Base-by-base conservation (phyloP, 2,329 filamentous ascomycete genomes). In the Cladosporium sp. region DNA sequence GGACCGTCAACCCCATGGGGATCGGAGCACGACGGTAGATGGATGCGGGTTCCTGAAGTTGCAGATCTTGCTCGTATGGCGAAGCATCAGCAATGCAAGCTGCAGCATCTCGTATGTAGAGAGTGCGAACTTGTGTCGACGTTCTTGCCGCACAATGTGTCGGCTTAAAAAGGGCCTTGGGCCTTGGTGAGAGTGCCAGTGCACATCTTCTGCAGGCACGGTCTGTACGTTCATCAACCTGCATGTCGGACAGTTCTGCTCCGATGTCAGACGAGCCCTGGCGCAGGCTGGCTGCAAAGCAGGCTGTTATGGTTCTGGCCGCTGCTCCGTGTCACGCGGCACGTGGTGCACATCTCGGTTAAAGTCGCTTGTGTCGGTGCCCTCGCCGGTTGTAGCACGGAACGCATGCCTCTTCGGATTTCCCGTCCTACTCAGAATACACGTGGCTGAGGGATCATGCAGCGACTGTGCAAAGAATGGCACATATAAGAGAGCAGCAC, bases 241-340 rank as follows among this genome's bases (percentile, higher is more conserved):
- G 36, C 12, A 19, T 9, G 8, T n/a, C 45, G 45, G 45, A 48
- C 19, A 35, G 45, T 19, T 48, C 34, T 48, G 25, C 45, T 48
- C 45, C 45, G 45, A 48, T 28, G 15, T 48, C 19, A 42, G n/a
- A 19, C 19, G 13, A 22, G n/a, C 10, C 6, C 39, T 20, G 17
- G 39, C 10, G 39, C 22, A 42, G n/a, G 12, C 28, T 10, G 28
- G 25, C n/a, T 53, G 50, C 36, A 44, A 19, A 22, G 39, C 25
- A 32, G 28, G 25, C 25, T 25, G 45, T 17, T 17, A 42, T 39
- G 34, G 34, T 22, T 55, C 32, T 55, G 51, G 39, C 52, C 34
- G 42, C 20, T 32, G 34, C 20, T 37, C 40, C 52, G 52, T 55
- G 52, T 55, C 52, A 55, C 40, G 52, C 52, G 52, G 52, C 40